phyloP scores from a whole-genome alignment of 1,284 basidiomycete genomes.

The Microbotryum scabiosae region DNA sequence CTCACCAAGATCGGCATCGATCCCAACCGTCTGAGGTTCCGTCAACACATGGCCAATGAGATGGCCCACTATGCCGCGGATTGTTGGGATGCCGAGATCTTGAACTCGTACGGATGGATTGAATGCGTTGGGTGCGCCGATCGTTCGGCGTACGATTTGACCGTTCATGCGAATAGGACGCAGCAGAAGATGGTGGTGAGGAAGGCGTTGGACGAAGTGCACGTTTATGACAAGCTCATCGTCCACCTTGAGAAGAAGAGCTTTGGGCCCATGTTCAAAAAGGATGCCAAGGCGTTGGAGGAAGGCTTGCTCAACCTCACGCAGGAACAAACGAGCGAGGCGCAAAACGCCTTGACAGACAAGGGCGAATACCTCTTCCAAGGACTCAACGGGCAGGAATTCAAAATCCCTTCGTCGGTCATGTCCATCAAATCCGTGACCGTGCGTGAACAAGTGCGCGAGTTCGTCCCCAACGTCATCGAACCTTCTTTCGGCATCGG shows the following conservation, averaged over 20 bases:
- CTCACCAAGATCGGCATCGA: constrained; percentile 87
- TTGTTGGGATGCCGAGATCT: constrained; percentile 99
- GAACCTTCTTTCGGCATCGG: constrained; percentile 98
- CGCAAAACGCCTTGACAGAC: constrained; percentile 62
- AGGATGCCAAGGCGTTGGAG: constrained; percentile 66
- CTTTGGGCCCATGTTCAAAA: constrained; percentile 83
- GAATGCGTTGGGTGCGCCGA: constrained; percentile 99
- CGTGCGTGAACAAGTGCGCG: constrained; percentile 90
- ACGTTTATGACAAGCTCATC: constrained; percentile 63
- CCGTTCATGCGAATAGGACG: constrained; percentile 49
- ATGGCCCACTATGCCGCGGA: constrained; percentile 99
- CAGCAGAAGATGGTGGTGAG: constrained; percentile 51
- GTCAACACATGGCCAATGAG: constrained; percentile 95
- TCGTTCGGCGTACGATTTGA: constrained; percentile 85
- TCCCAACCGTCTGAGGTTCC: constrained; percentile 74
- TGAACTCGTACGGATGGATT: constrained; percentile 92
- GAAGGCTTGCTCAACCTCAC: constrained; percentile 60
- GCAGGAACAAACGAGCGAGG: constrained; percentile 57
- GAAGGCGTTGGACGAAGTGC: constrained; percentile 73
- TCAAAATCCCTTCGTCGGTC: constrained; percentile 65
- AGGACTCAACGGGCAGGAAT: constrained; percentile 54
- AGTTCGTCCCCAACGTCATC: constrained; percentile 95
- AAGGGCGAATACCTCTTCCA: constrained; percentile 41
- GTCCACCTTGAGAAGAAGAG: constrained; percentile 78
- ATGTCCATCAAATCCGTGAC: constrained; percentile 75